Evolutionary conservation across 306 rosid genomes (phyloP), one percentile per base, ranked within the genome.

Genomic region (Datisca glomerata): DNA sequence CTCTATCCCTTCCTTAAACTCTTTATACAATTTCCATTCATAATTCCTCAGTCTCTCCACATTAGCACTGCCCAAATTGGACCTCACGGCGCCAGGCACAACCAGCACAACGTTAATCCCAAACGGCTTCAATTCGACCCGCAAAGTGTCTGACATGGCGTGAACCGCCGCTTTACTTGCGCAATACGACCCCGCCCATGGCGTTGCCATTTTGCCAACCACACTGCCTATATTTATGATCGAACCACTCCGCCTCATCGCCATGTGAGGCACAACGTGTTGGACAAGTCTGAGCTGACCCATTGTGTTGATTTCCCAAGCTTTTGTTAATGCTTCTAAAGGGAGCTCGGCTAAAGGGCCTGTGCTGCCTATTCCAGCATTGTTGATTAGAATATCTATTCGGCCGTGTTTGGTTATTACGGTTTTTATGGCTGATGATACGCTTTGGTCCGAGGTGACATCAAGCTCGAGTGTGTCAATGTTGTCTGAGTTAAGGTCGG

Each of bases 101-200:
- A 72, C 89, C 5, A 74, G 63, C 35, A 82, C 80, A 3, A 82
- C 94, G 18, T 82, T 34, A 33, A 82, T 68, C 43, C 84, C 79
- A 52, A 87, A 87, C 0, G 89, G 96, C 66, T 36, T 74, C 12
- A 82, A 32, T 18, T 87, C 93, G 20, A 87, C 47, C 2, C 93
- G 62, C 61, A 82, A 43, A 18, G 65, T 61, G 43, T 76, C 41
- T 14, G 94, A 59, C 70, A 87, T 67, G 16, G 93, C 85, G 18
- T 76, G 81, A 28, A 76, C 74, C 0, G 69, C 60, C 6, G 93
- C 93, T 45, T 76, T 87, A 27, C 69, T 83, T 12, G 80, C 69
- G 47, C 94, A 87, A 20, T 76, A 79, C 16, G 93, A 62, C 17
- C 94, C 97, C 3, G 82, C 80, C 94, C 96, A 87, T 0, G 96